Evolutionary conservation across 306 rosid species (phyloP), one percentile per base, ranked within the genome.

Genomic region (Biancaea sappan): DNA sequence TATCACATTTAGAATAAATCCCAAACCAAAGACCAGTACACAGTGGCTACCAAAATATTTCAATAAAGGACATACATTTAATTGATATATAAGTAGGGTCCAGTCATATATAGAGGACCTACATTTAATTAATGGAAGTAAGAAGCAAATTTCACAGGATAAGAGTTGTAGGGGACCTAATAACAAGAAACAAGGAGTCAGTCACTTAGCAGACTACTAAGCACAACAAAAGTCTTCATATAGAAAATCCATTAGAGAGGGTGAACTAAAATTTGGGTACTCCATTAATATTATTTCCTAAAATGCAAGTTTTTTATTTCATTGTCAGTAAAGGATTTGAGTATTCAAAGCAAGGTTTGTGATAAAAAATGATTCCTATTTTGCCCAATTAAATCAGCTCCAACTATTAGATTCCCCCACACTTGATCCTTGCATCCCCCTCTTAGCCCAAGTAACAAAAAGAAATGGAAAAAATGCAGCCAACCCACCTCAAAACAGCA

Each of bases 21-120:
- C n/a, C n/a, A n/a, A n/a, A n/a, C n/a, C n/a, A n/a, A n/a, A n/a
- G n/a, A n/a, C n/a, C n/a, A n/a, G n/a, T n/a, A n/a, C 58, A 75
- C 9, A 54, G 66, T 24, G 3, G 34, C 21, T 2, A 73, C 22
- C 61, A 61, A 76, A 73, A 52, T 48, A 74, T 52, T 32, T 60
- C 29, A 66, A 64, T 57, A 32, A 70, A 66, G 48, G 75, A 75
- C 86, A 83, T 58, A 86, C 90, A 41, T 76, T 28, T 81, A 84
- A 72, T 72, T 75, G 82, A 56, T 84, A 73, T 80, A 88, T 91
- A 67, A 87, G 81, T 80, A 91, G 76, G 79, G 97, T 89, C 97
- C 97, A 91, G 89, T 91, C 97, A 69, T 72, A 91, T 71, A 87
- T 79, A 71, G 63, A 54, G 71, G n/a, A n/a, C n/a, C 89, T 96